Conservation (phyloP, 495 filamentous ascomycete genomes). For the Cercophora samala region DNA sequence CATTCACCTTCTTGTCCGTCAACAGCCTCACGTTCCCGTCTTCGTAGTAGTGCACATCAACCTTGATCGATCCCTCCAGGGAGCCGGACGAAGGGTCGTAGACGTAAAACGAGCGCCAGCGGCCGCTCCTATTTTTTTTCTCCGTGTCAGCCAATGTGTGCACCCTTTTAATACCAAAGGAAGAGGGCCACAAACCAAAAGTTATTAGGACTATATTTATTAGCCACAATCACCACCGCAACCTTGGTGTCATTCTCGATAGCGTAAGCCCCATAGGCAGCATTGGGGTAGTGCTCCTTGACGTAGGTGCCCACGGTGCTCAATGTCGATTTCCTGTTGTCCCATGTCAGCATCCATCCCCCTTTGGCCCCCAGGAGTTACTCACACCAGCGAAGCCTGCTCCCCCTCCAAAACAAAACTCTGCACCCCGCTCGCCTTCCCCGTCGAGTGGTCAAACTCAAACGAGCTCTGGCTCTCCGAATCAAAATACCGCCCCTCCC, state of each 20-base stretch:
- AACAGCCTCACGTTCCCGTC: slow-evolving; percentile 94
- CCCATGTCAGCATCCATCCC: neutral
- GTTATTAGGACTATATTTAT: slow-evolving; percentile 96
- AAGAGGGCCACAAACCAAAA: slow-evolving; percentile 69
- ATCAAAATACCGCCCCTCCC: slow-evolving; percentile 81
- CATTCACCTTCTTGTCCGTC: slow-evolving; percentile 70
- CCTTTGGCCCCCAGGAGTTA: neutral
- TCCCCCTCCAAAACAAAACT: slow-evolving; percentile 75
- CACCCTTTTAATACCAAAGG: too few relatives aligned
- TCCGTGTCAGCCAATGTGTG: too few relatives aligned
- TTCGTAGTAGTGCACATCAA: slow-evolving; percentile 99
- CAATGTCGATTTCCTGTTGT: slow-evolving; percentile 67
- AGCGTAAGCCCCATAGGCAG: slow-evolving; percentile 76
- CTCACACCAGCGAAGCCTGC: slow-evolving; percentile 76
- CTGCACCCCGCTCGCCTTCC: slow-evolving; percentile 83
- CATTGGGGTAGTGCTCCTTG: slow-evolving; percentile 82
- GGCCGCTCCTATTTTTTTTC: slow-evolving; percentile 70
- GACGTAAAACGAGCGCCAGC: slow-evolving; percentile 87
- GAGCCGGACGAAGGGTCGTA: slow-evolving; percentile 61
- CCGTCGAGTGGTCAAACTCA: slow-evolving; percentile 74
- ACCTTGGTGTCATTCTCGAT: slow-evolving; percentile 70
- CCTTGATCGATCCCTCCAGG: slow-evolving; percentile 66
- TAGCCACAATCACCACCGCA: slow-evolving; percentile 81
- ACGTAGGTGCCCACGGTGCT: slow-evolving; percentile 75
- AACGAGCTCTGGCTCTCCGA: slow-evolving; percentile 82